Conservation (phyloP, 2,329 filamentous ascomycete species). For the Fusarium irregulare region DNA sequence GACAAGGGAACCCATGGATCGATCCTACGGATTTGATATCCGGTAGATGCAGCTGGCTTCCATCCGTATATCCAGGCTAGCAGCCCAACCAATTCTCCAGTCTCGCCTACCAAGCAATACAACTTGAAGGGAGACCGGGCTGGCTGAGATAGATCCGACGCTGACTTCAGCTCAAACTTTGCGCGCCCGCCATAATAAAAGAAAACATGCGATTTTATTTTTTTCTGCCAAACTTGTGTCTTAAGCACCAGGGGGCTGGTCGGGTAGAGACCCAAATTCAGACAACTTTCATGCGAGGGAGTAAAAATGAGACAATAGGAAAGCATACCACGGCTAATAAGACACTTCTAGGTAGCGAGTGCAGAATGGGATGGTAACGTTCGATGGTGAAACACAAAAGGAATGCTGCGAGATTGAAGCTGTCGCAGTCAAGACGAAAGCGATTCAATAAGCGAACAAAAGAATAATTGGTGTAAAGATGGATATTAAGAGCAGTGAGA, state of each 20-base stretch:
- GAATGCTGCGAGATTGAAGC: conserved; percentile 42
- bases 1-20: conserved; percentile 36
- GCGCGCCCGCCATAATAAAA: conserved; percentile 13
- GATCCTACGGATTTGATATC: conserved; percentile 18
- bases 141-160: conserved; percentile 22
- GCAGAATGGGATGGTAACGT: conserved; percentile 39
- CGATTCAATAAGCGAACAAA: conserved; percentile 19
- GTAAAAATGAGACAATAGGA: conserved; percentile 37
- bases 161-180: conserved; percentile 38
- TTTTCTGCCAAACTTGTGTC: conserved; percentile 25
- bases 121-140: background rate
- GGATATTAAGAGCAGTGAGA: conserved; percentile 8
- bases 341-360: conserved; percentile 38
- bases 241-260: conserved; percentile 33
- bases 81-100: conserved; percentile 5
- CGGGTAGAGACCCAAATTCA: conserved; percentile 38
- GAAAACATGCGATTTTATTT: conserved; percentile 28
- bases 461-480: conserved; percentile 4
- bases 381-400: conserved; percentile 44
- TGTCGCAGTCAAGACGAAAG: conserved; percentile 21
- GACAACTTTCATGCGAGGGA: conserved; percentile 37
- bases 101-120: conserved; percentile 7
- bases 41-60: conserved; percentile 20
- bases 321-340: conserved; percentile 46
- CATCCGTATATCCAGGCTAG: conserved; percentile 3